These are phyloP conservation scores for Strigomonas culicis DNA, from an alignment of 208 protist genomes.

Conservation along the genomic window DNA sequence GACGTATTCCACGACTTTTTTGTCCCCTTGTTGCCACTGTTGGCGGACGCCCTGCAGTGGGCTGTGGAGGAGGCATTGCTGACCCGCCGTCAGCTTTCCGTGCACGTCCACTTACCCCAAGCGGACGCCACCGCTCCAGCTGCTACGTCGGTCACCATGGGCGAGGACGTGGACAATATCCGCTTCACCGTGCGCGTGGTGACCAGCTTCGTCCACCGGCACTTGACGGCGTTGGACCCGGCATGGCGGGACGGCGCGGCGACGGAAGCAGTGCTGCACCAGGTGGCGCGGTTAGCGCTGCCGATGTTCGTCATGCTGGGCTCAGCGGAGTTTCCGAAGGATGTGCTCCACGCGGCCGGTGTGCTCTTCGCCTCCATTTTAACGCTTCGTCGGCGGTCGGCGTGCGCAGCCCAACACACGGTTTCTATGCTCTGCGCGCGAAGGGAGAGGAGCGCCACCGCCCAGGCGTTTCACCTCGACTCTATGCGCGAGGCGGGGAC, in stretches of 20 bases:
- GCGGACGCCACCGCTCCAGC: constrained; percentile 1
- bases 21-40: constrained; percentile 63
- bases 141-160: constrained; percentile 31
- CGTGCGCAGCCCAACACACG: not conserved
- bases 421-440: not conserved
- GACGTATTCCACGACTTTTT: constrained; percentile 64
- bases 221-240: constrained; percentile 32
- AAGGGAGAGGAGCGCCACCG: not conserved
- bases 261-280: constrained; percentile 6
- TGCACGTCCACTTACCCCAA: not conserved
- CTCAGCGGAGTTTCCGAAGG: constrained; percentile 72
- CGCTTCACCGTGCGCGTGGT: constrained; percentile 83
- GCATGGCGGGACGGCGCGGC: constrained; percentile 1
- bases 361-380: constrained; percentile 72
- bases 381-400: constrained; percentile 55
- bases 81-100: constrained; percentile 5
- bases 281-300: constrained; percentile 43
- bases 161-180: constrained; percentile 80
- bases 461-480: no score
- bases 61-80: constrained; percentile 51
- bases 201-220: constrained; percentile 81
- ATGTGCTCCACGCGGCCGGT: constrained; percentile 84
- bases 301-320: constrained; percentile 61
- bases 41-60: constrained; percentile 69
- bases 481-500: not conserved